These are phyloP conservation scores for Kingdonia uniflora DNA, from an alignment of 164 flowering plant species.

Conservation along the genomic window DNA sequence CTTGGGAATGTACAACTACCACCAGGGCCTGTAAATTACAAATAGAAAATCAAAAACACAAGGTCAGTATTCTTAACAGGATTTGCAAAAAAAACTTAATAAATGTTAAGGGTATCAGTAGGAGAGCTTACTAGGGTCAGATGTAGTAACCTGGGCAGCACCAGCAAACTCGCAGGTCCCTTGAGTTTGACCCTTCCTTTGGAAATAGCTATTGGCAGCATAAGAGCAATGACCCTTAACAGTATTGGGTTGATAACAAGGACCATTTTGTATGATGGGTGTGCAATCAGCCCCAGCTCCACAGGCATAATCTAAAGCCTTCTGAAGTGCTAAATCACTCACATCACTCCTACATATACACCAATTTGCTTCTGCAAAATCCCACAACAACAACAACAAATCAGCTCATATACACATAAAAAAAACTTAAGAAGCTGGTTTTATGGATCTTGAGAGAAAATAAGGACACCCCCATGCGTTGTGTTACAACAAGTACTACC, in stretches of 20 bases:
- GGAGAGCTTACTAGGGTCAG: conserved; percentile 34
- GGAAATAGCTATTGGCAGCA: conserved; percentile 80
- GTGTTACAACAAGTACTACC: conserved; percentile 8
- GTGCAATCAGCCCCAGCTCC: conserved; percentile 79
- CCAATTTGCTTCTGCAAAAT: conserved; percentile 44
- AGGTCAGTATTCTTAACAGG: background rate
- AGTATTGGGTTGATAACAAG: conserved; percentile 68
- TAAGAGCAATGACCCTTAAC: conserved; percentile 58
- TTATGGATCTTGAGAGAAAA: background rate
- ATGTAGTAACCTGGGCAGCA: conserved; percentile 25
- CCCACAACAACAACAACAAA: background rate
- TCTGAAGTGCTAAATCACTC: conserved; percentile 40
- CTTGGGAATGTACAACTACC: conserved; percentile 33
- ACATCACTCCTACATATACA: conserved; percentile 48
- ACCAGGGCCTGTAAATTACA: conserved; percentile 20
- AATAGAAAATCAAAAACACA: background rate
- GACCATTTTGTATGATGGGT: conserved; percentile 40
- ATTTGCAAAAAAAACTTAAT: background rate
- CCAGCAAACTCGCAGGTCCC: conserved; percentile 58
- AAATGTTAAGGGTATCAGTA: background rate
- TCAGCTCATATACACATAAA: background rate
- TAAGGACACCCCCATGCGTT: background rate
- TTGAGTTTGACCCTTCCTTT: conserved; percentile 34
- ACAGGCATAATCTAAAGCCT: conserved; percentile 73
- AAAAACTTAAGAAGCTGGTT: background rate